A percentile compares a stretch with the other conserved stretches of the same genome.
Evolutionary conservation across 2,329 filamentous ascomycete species (phyloP).

Genomic region (Fusarium luffae): DNA sequence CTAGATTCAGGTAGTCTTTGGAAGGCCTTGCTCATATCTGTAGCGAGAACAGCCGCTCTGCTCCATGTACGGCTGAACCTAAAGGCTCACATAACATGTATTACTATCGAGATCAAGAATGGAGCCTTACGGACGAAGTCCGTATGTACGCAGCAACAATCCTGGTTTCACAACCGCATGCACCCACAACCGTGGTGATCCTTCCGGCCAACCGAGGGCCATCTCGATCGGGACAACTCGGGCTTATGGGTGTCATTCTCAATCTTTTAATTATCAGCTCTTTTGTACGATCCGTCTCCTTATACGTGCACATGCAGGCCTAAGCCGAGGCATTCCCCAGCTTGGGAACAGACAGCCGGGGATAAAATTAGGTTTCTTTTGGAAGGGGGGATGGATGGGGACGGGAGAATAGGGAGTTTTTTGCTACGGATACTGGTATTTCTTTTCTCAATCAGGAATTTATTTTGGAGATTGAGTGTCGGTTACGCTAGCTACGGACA

Average conservation of each 20-base stretch:
- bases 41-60: constrained; percentile 14
- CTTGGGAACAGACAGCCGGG: neutral
- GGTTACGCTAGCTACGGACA: constrained; percentile 34
- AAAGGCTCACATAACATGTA: constrained; percentile 17
- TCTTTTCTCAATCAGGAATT: constrained; percentile 21
- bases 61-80: neutral
- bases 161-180: constrained; percentile 13
- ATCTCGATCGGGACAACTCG: constrained; percentile 39
- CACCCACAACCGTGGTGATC: constrained; percentile 32
- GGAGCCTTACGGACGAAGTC: constrained; percentile 21
- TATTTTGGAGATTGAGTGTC: constrained; percentile 30
- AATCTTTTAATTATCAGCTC: constrained; percentile 2
- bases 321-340: constrained; percentile 40
- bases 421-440: constrained; percentile 9
- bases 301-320: constrained; percentile 24
- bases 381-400: neutral
- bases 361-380: constrained; percentile 3
- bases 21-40: neutral
- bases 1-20: constrained; percentile 37
- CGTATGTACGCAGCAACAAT: constrained; percentile 20
- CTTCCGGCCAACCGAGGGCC: constrained; percentile 43
- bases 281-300: constrained; percentile 6
- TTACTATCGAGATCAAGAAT: constrained; percentile 25
- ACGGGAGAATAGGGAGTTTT: constrained; percentile 19
- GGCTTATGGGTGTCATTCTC: constrained; percentile 27